Base-by-base conservation (phyloP, 345 rosid genomes). In the Toxicodendron radicans region DNA sequence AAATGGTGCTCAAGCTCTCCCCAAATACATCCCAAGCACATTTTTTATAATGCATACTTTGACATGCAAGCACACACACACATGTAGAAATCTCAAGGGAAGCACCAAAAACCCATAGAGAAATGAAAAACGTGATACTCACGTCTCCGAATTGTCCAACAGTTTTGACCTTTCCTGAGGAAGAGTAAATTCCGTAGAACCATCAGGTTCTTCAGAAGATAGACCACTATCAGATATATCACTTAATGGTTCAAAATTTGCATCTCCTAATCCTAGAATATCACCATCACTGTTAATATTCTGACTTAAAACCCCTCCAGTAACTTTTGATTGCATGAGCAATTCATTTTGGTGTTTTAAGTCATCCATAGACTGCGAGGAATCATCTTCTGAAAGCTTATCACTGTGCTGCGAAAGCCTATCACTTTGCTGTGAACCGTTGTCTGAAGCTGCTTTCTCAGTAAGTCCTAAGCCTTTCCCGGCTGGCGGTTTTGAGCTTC, bases 131-230 rank as follows among this genome's bases (percentile, higher is more conserved):
- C 32, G 58, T 27, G 2, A 20, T 61, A 68, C 80, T 81, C 64
- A 91, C 98, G 70, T 88, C 66, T 82, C 86, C 48, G 75, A 58
- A 64, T 58, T 53, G 21, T 79, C 80, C 2, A 84, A 78, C 2
- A 46, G 80, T 73, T 76, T 83, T 58, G 75, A 32, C 63, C 73
- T 57, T 24, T 75, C 78, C 10, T 66, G 24, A 10, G 64, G 23
- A 38, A 45, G 57, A 67, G 52, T 62, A 76, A 46, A 57, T 46
- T 87, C 88, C 8, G 78, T 46, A 10, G 82, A 81, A 69, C 71
- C 80, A 77, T 84, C 90, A 57, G 84, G 70, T 13, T 78, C 90
- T 78, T 82, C 88, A 12, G 58, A 21, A 71, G 92, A 84, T 76
- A 80, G 58, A 79, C 38, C 80, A 65, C 76, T 85, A 60, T 88